phyloP scores from a whole-genome alignment of 2,329 filamentous ascomycete genomes.

The Gaeumannomyces tritici region DNA sequence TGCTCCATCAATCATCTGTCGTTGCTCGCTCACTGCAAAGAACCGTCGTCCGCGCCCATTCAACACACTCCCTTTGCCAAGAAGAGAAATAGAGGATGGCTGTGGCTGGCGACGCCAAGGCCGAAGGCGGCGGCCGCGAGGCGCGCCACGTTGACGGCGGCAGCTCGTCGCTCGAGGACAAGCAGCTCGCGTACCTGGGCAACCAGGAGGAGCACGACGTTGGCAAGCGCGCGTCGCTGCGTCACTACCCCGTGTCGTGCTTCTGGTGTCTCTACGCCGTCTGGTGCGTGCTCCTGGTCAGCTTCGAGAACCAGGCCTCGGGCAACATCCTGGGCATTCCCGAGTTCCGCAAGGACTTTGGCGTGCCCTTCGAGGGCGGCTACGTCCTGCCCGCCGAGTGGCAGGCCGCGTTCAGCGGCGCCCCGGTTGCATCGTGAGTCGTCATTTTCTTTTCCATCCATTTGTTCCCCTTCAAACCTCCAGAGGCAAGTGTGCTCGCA shows the following conservation, averaged over 20 bases:
- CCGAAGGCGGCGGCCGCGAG: no score
- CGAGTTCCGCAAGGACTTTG: constrained; percentile 30
- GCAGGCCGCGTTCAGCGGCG: constrained; percentile 28
- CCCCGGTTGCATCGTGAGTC: constrained; percentile 18
- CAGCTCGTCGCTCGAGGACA: no score
- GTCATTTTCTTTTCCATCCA: background rate
- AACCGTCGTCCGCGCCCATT: no score
- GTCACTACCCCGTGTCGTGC: constrained; percentile 1
- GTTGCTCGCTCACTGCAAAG: no score
- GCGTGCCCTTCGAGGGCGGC: constrained; percentile 19
- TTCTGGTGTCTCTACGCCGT: constrained; percentile 5
- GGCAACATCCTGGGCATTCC: constrained; percentile 27
- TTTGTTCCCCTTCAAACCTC: no score
- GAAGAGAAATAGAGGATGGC: no score
- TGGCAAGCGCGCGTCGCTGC: constrained; percentile 1
- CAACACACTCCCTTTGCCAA: no score
- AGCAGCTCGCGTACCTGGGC: constrained; percentile 2
- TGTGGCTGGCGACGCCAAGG: no score
- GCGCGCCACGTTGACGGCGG: no score
- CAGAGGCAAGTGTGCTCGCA: no score
- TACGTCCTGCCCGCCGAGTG: constrained; percentile 25
- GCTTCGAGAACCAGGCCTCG: constrained; percentile 16
- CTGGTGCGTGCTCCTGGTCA: constrained; percentile 4
- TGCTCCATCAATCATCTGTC: no score
- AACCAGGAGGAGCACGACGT: constrained; percentile 4